phyloP scores from a whole-genome alignment of 768 basidiomycete genomes.

The Tulasnella calospora region DNA sequence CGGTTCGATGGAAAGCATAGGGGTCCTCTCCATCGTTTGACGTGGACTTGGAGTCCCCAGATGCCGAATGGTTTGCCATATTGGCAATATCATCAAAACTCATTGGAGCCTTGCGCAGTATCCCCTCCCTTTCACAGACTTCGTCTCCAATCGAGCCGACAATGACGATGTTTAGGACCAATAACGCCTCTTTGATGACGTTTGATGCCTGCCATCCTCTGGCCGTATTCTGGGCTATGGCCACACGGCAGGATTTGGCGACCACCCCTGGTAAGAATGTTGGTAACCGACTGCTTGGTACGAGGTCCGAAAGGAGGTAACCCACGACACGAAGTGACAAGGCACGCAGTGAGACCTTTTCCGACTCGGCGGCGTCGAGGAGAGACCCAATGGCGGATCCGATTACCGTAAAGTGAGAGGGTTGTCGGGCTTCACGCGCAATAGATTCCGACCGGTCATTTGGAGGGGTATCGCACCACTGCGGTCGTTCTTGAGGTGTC shows the following conservation, averaged over 20 bases:
- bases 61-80: conserved; percentile 28
- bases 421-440: conserved; percentile 30
- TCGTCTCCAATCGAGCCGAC: conserved; percentile 61
- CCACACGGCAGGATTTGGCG: conserved; percentile 68
- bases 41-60: conserved; percentile 27
- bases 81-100: conserved; percentile 57
- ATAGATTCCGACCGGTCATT: neutral
- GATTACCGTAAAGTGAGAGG: conserved; percentile 64
- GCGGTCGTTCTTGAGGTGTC: conserved; percentile 30
- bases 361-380: conserved; percentile 54
- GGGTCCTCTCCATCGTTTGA: conserved; percentile 33
- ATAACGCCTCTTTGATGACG: conserved; percentile 53
- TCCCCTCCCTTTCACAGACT: conserved; percentile 59
- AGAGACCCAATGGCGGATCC: conserved; percentile 78
- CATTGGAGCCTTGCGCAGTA: conserved; percentile 46
- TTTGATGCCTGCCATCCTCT: conserved; percentile 68
- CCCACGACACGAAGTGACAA: conserved; percentile 56
- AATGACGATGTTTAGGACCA: conserved; percentile 52
- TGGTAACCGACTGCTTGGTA: conserved; percentile 48
- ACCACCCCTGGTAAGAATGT: conserved; percentile 80
- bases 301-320: conserved; percentile 48
- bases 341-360: conserved; percentile 56
- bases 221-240: conserved; percentile 46
- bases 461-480: conserved; percentile 36
- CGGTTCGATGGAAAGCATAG: conserved; percentile 54